A percentile compares a stretch with the other conserved stretches of the same genome.
These are phyloP conservation scores for Eucalyptus curtisii DNA, from an alignment of 345 rosid species.

Conservation along the genomic window DNA sequence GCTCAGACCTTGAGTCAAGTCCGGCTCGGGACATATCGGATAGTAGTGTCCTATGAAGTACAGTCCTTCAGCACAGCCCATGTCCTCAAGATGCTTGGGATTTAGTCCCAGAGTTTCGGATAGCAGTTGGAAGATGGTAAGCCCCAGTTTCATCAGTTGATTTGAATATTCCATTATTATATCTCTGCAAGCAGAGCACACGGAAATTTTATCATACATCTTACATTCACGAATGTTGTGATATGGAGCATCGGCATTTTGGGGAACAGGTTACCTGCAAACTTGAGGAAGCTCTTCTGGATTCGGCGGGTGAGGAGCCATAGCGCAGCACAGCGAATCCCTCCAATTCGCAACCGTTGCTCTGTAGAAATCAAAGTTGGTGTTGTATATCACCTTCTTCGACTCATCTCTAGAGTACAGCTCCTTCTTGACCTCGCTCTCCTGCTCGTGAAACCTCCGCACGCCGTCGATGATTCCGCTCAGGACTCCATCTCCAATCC, in stretches of 20 bases:
- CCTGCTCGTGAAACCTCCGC: constrained; percentile 25
- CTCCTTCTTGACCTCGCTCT: constrained; percentile 15
- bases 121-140: background rate
- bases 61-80: constrained; percentile 5
- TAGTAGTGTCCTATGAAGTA: background rate
- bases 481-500: constrained; percentile 17
- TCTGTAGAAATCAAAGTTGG: constrained; percentile 22
- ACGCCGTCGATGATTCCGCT: constrained; percentile 18
- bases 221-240: background rate
- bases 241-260: background rate
- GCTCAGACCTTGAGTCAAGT: constrained; percentile 1
- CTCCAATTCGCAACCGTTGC: constrained; percentile 29
- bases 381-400: constrained; percentile 10
- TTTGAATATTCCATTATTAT: constrained; percentile 16
- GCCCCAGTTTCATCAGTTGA: constrained; percentile 16
- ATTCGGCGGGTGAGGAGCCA: constrained; percentile 26
- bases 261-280: constrained; percentile 19
- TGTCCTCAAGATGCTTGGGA: background rate
- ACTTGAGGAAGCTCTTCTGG: constrained; percentile 31
- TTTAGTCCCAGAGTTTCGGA: constrained; percentile 11
- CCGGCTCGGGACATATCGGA: constrained; percentile 17
- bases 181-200: constrained; percentile 7
- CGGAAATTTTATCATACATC: background rate
- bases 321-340: constrained; percentile 17
- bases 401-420: constrained; percentile 8